Base-by-base conservation (phyloP, 805 yeast genomes). In the Kregervanrija delftensis region DNA sequence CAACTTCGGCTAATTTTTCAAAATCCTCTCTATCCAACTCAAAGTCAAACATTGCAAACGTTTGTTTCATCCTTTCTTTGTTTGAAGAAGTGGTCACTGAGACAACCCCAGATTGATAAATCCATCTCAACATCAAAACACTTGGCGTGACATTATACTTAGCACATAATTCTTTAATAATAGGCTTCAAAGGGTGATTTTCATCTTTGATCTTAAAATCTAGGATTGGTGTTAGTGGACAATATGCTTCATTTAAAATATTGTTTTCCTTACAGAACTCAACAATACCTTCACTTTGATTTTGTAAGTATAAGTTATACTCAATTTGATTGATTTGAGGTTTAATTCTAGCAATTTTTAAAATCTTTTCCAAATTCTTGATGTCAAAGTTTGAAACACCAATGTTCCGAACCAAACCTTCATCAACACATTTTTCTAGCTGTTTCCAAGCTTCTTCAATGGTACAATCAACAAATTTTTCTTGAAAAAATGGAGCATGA, bases 51-150 rank as follows among this genome's bases (percentile, higher is more conserved):
- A 82, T 64, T 14, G 75, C 74, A 49, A 78, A 65, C 11, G 79
- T 72, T 54, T 80, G 79, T 46, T 64, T 56, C 49, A 84, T 69
- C 60, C 95, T 74, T 41, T 72, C 72, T 22, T 59, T 58, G 45
- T 77, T 74, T 2, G 82, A 72, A 2, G 90, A 77, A 10, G 93
- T 86, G 5, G 96, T 87, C 13, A 87, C 66, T 28, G 96, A 95
- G 34, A 85, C 58, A 8, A 81, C 73, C n/a, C 83, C 85, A 15
- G 63, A 64, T 58, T 81, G 82, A 45, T 76, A 69, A 8, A 82
- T 81, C 84, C 88, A 86, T 60, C 87, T 71, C 49, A 86, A 69
- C 46, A 85, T 63, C 42, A 86, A 67, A 54, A 77, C 83, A n/a
- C 84, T 78, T 34, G 72, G 69, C n/a, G 81, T 68, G 46, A 73